Evolutionary conservation across 768 basidiomycete species (phyloP).

Genomic region (Mycena polygramma): DNA sequence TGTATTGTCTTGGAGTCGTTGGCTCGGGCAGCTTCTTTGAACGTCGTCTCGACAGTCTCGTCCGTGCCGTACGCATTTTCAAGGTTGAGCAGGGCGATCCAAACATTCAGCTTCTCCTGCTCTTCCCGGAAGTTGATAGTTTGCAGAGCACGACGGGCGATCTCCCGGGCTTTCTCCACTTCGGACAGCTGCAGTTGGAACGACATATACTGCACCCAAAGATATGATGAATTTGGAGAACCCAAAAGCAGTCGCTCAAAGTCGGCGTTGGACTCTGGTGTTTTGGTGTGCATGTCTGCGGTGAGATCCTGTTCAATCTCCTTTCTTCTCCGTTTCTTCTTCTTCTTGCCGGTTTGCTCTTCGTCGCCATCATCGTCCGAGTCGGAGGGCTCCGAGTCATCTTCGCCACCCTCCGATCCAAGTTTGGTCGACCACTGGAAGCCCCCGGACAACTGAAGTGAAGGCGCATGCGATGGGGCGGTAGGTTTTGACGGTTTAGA

Average conservation of each 20-base stretch:
- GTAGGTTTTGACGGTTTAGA: slow-evolving; percentile 30
- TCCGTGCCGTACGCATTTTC: slow-evolving; percentile 95
- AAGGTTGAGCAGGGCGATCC: slow-evolving; percentile 96
- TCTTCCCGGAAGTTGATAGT: slow-evolving; percentile 97
- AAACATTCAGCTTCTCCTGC: slow-evolving; percentile 94
- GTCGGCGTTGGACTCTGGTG: slow-evolving; percentile 92
- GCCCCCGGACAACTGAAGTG: slow-evolving; percentile 68
- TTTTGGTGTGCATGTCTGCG: slow-evolving; percentile 86
- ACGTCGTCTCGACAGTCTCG: slow-evolving; percentile 80
- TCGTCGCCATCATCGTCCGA: slow-evolving; percentile 66
- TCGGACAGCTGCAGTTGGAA: slow-evolving; percentile 98
- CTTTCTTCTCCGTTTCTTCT: slow-evolving; percentile 76
- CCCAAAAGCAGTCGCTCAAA: slow-evolving; percentile 94
- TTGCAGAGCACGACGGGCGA: slow-evolving; percentile 85
- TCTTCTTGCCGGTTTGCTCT: slow-evolving; percentile 62
- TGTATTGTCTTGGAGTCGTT: slow-evolving; percentile 96
- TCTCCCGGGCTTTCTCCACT: slow-evolving; percentile 92
- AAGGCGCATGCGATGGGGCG: slow-evolving; percentile 42
- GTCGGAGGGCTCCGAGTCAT: slow-evolving; percentile 53
- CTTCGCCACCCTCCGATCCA: slow-evolving; percentile 53
- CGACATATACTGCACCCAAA: slow-evolving; percentile 99
- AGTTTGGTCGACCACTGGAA: slow-evolving; percentile 78
- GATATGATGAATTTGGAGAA: slow-evolving; percentile 95
- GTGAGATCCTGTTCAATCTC: slow-evolving; percentile 86
- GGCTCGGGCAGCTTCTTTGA: slow-evolving; percentile 90